Evolutionary conservation across 1,284 basidiomycete genomes (phyloP).

Genomic region (Cryptococcus sp.): DNA sequence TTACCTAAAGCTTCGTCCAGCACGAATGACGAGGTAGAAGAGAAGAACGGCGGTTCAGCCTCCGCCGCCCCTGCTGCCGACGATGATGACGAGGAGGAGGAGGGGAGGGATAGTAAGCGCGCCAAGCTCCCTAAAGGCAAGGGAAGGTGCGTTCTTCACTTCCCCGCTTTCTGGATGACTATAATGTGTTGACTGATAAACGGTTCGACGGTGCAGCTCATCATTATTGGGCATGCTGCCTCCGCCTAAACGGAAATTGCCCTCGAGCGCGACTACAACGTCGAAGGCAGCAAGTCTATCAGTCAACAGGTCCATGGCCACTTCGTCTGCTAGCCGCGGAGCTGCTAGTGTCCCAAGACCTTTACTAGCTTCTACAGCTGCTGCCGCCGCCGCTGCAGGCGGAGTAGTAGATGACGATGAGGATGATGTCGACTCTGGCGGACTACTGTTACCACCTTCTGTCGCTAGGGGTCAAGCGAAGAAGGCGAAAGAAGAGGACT

Average conservation of each 20-base stretch:
- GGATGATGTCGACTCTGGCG: constrained; percentile 29
- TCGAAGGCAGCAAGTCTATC: constrained; percentile 20
- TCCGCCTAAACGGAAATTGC: constrained; percentile 49
- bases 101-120: constrained; percentile 29
- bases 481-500: constrained; percentile 21
- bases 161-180: too few species aligned
- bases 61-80: constrained; percentile 4
- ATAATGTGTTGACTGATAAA: neutral
- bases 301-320: constrained; percentile 39
- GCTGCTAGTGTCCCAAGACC: neutral
- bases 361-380: neutral
- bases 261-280: constrained; percentile 13
- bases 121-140: constrained; percentile 29
- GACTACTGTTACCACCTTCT: constrained; percentile 28
- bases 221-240: constrained; percentile 51
- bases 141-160: constrained; percentile 26
- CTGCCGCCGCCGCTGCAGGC: constrained; percentile 1
- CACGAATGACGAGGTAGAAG: constrained; percentile 1
- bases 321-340: constrained; percentile 5
- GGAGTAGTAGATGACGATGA: neutral
- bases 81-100: constrained; percentile 13
- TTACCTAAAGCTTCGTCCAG: constrained; percentile 30
- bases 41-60: constrained; percentile 5
- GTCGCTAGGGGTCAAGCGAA: constrained; percentile 17
- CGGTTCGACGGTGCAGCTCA: constrained; percentile 27